These are phyloP conservation scores for Austroboletus novae-zelandiae DNA, from an alignment of 1,284 basidiomycete genomes.

Conservation along the genomic window DNA sequence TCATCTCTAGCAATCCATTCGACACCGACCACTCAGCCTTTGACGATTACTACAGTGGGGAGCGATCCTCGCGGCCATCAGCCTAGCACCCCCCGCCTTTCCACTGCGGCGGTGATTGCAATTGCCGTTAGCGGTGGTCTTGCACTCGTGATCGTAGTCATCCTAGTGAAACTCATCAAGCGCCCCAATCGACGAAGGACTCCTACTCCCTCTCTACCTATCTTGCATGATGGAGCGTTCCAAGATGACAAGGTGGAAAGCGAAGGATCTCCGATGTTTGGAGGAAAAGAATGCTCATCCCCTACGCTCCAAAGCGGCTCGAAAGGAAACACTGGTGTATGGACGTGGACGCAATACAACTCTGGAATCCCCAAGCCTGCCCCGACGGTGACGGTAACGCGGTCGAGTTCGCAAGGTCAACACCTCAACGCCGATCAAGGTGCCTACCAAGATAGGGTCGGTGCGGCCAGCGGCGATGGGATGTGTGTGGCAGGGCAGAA, in stretches of 20 bases:
- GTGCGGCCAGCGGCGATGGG: conserved; percentile 1
- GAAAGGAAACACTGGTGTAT: conserved; percentile 39
- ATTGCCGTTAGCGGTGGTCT: conserved; percentile 56
- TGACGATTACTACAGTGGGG: conserved; percentile 1
- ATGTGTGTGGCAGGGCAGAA: conserved; percentile 9
- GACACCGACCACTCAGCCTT: conserved; percentile 8
- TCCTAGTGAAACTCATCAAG: conserved; percentile 46
- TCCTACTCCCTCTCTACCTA: conserved; percentile 69
- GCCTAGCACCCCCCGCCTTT: conserved; percentile 14
- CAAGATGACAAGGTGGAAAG: conserved; percentile 41
- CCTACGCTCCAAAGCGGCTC: conserved; percentile 36
- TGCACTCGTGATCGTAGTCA: conserved; percentile 52
- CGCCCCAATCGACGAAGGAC: conserved; percentile 49
- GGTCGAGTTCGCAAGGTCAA: conserved; percentile 21
- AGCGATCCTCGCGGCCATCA: conserved; percentile 6
- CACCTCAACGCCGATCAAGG: conserved; percentile 3
- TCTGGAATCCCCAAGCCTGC: conserved; percentile 36
- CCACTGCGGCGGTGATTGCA: conserved; percentile 49
- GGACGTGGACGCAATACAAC: conserved; percentile 66
- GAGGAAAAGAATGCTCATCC: conserved; percentile 65
- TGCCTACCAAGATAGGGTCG: background rate
- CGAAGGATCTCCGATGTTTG: conserved; percentile 72
- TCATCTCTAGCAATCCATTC: conserved; percentile 11
- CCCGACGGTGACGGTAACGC: conserved; percentile 28
- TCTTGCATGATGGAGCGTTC: conserved; percentile 54